Evolutionary conservation across 2,329 filamentous ascomycete species (phyloP).

Genomic region (Neofusicoccum sp.): DNA sequence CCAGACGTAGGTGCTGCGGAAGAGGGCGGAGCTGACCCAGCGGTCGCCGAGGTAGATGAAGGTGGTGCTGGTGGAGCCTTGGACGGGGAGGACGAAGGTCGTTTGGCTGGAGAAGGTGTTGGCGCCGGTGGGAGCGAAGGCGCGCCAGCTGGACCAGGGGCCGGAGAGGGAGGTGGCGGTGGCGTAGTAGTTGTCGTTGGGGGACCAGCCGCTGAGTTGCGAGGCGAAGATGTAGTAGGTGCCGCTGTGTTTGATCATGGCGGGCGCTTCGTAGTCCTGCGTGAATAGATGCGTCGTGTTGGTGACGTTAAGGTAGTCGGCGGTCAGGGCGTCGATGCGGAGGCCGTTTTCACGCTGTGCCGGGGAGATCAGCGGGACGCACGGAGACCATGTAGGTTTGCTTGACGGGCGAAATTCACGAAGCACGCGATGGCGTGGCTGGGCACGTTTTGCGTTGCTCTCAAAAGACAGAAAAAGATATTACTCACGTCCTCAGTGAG

Average conservation of each 20-base stretch:
- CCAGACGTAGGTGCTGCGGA: conserved; percentile 63
- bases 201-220: conserved; percentile 42
- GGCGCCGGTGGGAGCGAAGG: conserved; percentile 57
- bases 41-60: conserved; percentile 67
- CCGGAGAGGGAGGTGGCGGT: conserved; percentile 57
- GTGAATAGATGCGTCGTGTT: conserved; percentile 51
- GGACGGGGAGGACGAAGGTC: conserved; percentile 54
- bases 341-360: conserved; percentile 55
- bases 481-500: conserved; percentile 60
- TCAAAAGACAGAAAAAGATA: too few species aligned
- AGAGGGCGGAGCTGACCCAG: conserved; percentile 61
- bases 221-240: conserved; percentile 67
- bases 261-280: conserved; percentile 60
- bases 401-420: not conserved
- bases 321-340: conserved; percentile 56
- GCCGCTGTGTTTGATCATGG: conserved; percentile 59
- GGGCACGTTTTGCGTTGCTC: too few species aligned
- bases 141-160: conserved; percentile 61
- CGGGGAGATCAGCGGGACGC: not conserved
- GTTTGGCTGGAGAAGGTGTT: conserved; percentile 62
- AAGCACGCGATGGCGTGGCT: too few species aligned
- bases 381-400: not conserved
- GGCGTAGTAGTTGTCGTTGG: conserved; percentile 65
- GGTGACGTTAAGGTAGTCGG: conserved; percentile 55
- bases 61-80: conserved; percentile 26